phyloP scores from a whole-genome alignment of 2,329 filamentous ascomycete genomes.

The Stylonectria norvegica region DNA sequence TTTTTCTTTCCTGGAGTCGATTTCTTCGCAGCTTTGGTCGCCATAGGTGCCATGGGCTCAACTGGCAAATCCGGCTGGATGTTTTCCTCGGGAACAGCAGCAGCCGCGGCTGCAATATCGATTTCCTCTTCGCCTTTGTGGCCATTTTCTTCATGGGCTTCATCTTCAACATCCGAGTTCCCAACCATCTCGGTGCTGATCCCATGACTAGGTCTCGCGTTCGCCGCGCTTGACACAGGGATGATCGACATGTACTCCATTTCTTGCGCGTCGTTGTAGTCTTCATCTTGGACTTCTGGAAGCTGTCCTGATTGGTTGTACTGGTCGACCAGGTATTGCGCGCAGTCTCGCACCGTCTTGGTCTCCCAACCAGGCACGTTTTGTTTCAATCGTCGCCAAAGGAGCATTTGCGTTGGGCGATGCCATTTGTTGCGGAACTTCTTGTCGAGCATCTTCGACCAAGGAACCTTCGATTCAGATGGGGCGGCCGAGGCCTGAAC shows the following conservation, averaged over 20 bases:
- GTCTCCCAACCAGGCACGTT: constrained; percentile 31
- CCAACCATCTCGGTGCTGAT: constrained; percentile 29
- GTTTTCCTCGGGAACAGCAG: constrained; percentile 19
- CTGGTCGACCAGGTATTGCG: constrained; percentile 33
- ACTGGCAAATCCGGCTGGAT: constrained; percentile 24
- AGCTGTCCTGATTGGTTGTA: constrained; percentile 34
- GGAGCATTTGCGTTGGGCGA: constrained; percentile 34
- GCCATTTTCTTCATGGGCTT: constrained; percentile 13
- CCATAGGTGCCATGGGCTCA: constrained; percentile 25
- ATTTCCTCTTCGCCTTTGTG: constrained; percentile 1
- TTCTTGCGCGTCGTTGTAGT: constrained; percentile 33
- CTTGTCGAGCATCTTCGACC: constrained; percentile 43
- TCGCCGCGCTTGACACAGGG: constrained; percentile 9
- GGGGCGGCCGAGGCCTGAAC: constrained; percentile 40
- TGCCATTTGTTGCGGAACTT: constrained; percentile 39
- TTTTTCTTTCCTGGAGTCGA: constrained; percentile 25
- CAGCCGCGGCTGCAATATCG: not conserved
- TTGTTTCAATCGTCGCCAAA: constrained; percentile 39
- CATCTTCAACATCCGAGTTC: constrained; percentile 30
- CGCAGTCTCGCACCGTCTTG: constrained; percentile 34
- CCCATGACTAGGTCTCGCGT: not conserved
- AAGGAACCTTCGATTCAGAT: constrained; percentile 47
- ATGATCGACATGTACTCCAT: constrained; percentile 29
- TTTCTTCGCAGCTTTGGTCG: constrained; percentile 25
- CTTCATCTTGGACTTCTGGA: constrained; percentile 31